phyloP scores from a whole-genome alignment of 106 monocot genomes.

The Dendrobium nobile region DNA sequence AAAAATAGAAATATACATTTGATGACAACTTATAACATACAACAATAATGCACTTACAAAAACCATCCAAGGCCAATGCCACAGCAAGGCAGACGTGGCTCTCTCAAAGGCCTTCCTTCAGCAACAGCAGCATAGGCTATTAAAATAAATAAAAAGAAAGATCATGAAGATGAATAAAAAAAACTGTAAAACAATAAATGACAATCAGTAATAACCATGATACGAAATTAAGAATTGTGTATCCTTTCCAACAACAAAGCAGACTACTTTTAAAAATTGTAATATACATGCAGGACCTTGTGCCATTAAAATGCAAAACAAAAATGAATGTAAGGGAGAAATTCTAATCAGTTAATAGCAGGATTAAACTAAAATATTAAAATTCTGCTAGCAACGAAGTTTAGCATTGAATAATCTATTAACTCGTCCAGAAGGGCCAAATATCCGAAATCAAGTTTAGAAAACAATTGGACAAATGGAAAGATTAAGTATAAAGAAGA shows the following conservation, averaged over 20 bases:
- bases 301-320: background rate
- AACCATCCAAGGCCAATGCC: conserved; percentile 30
- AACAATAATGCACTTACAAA: conserved; percentile 16
- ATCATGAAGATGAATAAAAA: background rate
- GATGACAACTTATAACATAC: background rate
- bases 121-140: conserved; percentile 18
- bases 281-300: background rate
- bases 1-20: background rate
- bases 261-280: background rate
- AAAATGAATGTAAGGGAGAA: background rate
- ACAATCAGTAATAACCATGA: background rate
- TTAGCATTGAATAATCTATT: background rate
- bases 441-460: background rate
- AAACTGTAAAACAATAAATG: background rate
- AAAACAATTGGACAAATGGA: background rate
- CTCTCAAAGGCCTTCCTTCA: conserved; percentile 28
- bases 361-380: background rate
- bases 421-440: background rate
- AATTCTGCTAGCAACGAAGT: background rate
- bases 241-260: background rate
- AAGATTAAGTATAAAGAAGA: background rate
- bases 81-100: conserved; percentile 24
- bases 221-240: background rate
- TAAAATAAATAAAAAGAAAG: background rate
- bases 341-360: background rate